Evolutionary conservation across 148 eudicot species (phyloP).

Genomic region (Mesembryanthemum crystallinum): DNA sequence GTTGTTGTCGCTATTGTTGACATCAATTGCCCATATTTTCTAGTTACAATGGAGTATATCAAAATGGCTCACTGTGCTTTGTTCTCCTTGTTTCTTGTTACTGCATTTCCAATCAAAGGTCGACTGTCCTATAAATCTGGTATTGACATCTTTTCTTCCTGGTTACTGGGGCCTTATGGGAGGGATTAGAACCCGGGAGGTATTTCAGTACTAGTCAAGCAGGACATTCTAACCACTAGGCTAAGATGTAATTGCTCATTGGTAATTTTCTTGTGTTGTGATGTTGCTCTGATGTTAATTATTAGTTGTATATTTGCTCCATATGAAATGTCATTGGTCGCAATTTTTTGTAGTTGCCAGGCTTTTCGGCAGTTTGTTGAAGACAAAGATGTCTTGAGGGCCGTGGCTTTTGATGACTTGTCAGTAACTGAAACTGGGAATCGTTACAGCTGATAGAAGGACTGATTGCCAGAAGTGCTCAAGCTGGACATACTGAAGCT

Average conservation of each 20-base stretch:
- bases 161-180: not conserved
- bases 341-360: constrained; percentile 6
- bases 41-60: too few relatives aligned
- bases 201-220: not conserved
- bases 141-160: too few relatives aligned
- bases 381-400: constrained; percentile 7
- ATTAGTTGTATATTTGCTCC: not conserved
- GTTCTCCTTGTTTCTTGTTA: too few relatives aligned
- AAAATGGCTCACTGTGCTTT: too few relatives aligned
- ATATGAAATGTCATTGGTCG: not conserved
- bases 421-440: not conserved
- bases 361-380: constrained; percentile 9
- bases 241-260: not conserved
- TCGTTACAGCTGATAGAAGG: constrained; percentile 11
- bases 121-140: not conserved
- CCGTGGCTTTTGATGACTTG: not conserved
- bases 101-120: too few relatives aligned
- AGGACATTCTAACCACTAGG: not conserved
- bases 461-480: constrained; percentile 10
- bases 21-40: too few relatives aligned
- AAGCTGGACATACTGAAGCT: constrained; percentile 13
- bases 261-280: not conserved
- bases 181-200: not conserved
- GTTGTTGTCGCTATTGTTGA: too few relatives aligned
- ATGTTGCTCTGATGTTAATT: not conserved